Evolutionary conservation across 1,284 basidiomycete species (phyloP).

Genomic region (Rhodofomes roseus): DNA sequence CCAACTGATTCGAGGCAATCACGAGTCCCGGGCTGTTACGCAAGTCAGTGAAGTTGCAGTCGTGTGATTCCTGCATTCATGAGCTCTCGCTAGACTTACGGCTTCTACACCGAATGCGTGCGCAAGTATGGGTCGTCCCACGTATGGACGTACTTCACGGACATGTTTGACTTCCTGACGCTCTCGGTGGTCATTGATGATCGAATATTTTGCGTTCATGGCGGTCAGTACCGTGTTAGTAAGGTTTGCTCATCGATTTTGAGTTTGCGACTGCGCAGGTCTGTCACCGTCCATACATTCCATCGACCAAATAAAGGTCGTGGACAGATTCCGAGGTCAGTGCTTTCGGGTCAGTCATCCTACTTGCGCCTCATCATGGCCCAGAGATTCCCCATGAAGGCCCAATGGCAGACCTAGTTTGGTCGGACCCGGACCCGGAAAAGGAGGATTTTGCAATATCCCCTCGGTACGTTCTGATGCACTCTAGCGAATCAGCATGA

Average conservation of each 20-base stretch:
- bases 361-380: conserved; percentile 6
- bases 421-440: conserved; percentile 99
- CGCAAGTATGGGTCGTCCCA: conserved; percentile 95
- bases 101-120: conserved; percentile 98
- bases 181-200: conserved; percentile 98
- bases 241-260: conserved; percentile 10
- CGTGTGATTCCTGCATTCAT: conserved; percentile 22
- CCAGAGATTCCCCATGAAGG: conserved; percentile 99
- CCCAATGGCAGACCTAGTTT: conserved; percentile 99
- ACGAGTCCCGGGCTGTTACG: conserved; percentile 97
- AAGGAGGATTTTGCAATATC: conserved; percentile 99
- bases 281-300: conserved; percentile 97
- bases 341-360: conserved; percentile 14
- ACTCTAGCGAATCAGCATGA: conserved; percentile 1
- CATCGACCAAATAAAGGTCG: conserved; percentile 99
- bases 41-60: conserved; percentile 57
- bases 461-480: conserved; percentile 64
- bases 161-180: conserved; percentile 99
- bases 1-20: conserved; percentile 96
- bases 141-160: conserved; percentile 99
- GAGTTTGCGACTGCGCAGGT: conserved; percentile 42
- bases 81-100: conserved; percentile 76
- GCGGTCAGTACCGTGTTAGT: conserved; percentile 50
- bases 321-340: conserved; percentile 93
- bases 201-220: conserved; percentile 98